phyloP scores from a whole-genome alignment of 2,329 filamentous ascomycete genomes.

The Aspergillus piperis region DNA sequence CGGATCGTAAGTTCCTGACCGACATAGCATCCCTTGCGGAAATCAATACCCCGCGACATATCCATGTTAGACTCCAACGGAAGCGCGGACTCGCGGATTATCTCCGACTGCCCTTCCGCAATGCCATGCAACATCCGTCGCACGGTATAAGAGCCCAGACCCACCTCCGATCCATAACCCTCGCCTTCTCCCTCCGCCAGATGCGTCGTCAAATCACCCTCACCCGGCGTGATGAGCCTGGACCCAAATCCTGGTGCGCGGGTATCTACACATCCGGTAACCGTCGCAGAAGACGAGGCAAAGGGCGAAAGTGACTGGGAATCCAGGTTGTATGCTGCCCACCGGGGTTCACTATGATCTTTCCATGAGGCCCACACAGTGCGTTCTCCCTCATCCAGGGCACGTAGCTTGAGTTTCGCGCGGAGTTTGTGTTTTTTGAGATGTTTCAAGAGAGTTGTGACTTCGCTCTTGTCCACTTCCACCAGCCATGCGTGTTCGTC shows the following conservation, averaged over 20 bases:
- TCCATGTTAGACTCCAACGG: slow-evolving; percentile 92
- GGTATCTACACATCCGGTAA: slow-evolving; percentile 41
- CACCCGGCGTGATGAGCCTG: slow-evolving; percentile 40
- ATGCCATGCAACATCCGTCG: slow-evolving; percentile 79
- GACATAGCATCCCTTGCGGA: slow-evolving; percentile 94
- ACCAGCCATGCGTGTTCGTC: slow-evolving; percentile 64
- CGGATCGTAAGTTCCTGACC: slow-evolving; percentile 96
- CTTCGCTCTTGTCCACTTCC: slow-evolving; percentile 75
- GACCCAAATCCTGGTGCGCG: slow-evolving; percentile 45
- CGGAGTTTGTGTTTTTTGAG: slow-evolving; percentile 84
- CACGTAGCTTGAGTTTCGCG: slow-evolving; percentile 70
- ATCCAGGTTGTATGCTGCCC: slow-evolving; percentile 43
- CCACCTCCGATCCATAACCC: slow-evolving; percentile 50
- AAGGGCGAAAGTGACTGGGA: slow-evolving; percentile 35
- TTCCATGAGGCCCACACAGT: slow-evolving; percentile 76
- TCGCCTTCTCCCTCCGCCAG: slow-evolving; percentile 33
- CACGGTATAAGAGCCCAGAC: slow-evolving; percentile 67
- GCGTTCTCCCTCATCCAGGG: slow-evolving; percentile 66
- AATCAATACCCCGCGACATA: slow-evolving; percentile 81
- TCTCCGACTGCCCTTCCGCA: slow-evolving; percentile 80
- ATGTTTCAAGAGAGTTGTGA: slow-evolving; percentile 65
- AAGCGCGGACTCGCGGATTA: slow-evolving; percentile 68
- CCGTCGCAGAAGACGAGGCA: slow-evolving; percentile 23
- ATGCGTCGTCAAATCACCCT: slow-evolving; percentile 35
- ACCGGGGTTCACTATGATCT: slow-evolving; percentile 44